These are phyloP conservation scores for Fagopyrum tataricum DNA, from an alignment of 148 eudicot genomes.

Conservation along the genomic window DNA sequence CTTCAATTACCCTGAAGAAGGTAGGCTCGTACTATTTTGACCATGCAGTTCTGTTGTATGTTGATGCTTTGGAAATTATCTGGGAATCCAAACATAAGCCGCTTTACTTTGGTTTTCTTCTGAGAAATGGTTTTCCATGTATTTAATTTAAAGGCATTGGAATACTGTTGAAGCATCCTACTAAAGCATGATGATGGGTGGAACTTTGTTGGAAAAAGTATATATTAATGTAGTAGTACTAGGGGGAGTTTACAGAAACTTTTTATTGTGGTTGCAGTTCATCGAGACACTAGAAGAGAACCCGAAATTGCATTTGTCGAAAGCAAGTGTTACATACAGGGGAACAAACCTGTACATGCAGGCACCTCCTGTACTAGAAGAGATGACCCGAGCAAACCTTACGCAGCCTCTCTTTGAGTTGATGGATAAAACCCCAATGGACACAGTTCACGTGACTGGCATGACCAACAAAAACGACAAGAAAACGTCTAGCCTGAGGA, in stretches of 20 bases:
- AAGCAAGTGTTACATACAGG: conserved; percentile 61
- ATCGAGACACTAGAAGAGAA: conserved; percentile 70
- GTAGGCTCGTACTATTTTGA: conserved; percentile 22
- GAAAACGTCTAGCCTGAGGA: conserved; percentile 53
- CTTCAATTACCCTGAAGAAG: conserved; percentile 66
- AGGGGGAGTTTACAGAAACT: too few relatives aligned
- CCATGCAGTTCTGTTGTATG: too few relatives aligned
- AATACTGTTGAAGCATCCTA: too few relatives aligned
- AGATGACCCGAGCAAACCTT: conserved; percentile 80
- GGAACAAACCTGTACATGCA: conserved; percentile 92
- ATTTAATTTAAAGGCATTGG: too few relatives aligned
- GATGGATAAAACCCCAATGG: conserved; percentile 55
- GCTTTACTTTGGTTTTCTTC: background rate
- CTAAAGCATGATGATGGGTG: too few relatives aligned
- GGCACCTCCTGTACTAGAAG: conserved; percentile 92
- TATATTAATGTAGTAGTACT: too few relatives aligned
- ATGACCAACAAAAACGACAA: conserved; percentile 42
- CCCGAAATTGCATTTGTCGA: conserved; percentile 57
- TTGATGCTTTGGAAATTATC: background rate
- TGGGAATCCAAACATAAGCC: background rate
- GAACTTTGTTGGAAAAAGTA: too few relatives aligned
- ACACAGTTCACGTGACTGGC: conserved; percentile 65
- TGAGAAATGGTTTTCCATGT: background rate
- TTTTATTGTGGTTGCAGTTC: conserved; percentile 38
- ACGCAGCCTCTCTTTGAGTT: conserved; percentile 56